Base-by-base conservation (phyloP, 1,284 basidiomycete species). In the Leccinum subspadiceum region DNA sequence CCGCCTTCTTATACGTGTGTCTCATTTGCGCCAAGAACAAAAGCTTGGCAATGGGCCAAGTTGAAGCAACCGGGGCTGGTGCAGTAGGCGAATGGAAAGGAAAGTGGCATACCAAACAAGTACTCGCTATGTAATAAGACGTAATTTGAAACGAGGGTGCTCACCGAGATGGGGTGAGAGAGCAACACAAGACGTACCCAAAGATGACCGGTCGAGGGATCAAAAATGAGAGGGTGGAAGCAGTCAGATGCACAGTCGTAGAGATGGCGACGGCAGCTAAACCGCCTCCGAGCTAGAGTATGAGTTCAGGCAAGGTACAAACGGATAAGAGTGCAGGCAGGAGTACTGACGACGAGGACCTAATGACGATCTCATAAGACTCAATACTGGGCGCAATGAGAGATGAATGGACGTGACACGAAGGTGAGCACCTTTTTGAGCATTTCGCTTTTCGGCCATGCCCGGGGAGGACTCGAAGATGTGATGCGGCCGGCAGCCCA, bases 291-390 rank as follows among this genome's bases (percentile, higher is more conserved):
- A 95, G 77, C 86, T 87, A 53, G 12, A n/a, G 1, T 9, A 8
- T 12, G 7, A 29, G 4, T 5, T 48, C 2, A 46, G 8, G n/a
- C n/a, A 33, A 46, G 8, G 12, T 59, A 9, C 2, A n/a, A 49
- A 22, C 24, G n/a, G 2, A 17, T 8, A 22, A 13, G 17, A 3
- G 15, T 49, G 15, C 17, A 20, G 1, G 9, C 6, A 41, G 48
- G 29, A 22, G 10, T 3, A 81, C 87, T 62, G 70, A 93, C 91
- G 54, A 96, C 94, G 20, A 98, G 83, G 12, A 98, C 94, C 95
- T 95, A 98, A 75, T 98, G 96, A 10, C 94, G 83, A 0, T 95
- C 93, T 68, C 75, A 98, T 85, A 2, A 98, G 79, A n/a, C 76
- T 78, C 46, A 94, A 75, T 1, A 95, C 93, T 90, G 63, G 54